Evolutionary conservation across 306 rosid genomes (phyloP).

Genomic region (Cicer yamashitae): DNA sequence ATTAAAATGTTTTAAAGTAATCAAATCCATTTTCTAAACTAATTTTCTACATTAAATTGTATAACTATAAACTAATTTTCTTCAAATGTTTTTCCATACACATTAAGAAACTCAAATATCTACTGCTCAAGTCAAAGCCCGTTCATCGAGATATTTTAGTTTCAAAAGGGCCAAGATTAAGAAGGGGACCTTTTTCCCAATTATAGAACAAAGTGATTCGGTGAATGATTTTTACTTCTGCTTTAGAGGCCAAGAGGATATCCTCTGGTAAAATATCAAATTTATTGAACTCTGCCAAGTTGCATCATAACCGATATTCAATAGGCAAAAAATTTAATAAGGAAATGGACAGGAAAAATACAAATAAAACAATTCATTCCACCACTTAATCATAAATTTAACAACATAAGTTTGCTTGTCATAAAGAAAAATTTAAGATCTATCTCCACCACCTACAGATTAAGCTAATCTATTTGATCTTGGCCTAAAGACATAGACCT

Average conservation of each 20-base stretch:
- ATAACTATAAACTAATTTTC: too few species aligned
- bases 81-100: background rate
- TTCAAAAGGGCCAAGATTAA: background rate
- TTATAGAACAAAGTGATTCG: background rate
- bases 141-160: background rate
- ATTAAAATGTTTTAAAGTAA: too few species aligned
- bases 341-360: background rate
- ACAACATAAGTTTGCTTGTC: slow-evolving; percentile 38
- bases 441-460: slow-evolving; percentile 42
- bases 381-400: slow-evolving; percentile 35
- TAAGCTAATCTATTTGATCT: slow-evolving; percentile 48
- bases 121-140: background rate
- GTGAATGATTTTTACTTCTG: background rate
- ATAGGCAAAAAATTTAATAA: background rate
- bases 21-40: background rate
- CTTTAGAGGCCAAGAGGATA: background rate
- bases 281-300: background rate
- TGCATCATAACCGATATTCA: slow-evolving; percentile 16
- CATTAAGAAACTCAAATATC: background rate
- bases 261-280: background rate
- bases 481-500: slow-evolving; percentile 37
- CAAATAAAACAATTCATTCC: slow-evolving; percentile 39
- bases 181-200: background rate
- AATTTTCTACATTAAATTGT: too few species aligned
- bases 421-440: slow-evolving; percentile 29